Conservation (phyloP, 257 asterid genomes). For the Ilex asprella region DNA sequence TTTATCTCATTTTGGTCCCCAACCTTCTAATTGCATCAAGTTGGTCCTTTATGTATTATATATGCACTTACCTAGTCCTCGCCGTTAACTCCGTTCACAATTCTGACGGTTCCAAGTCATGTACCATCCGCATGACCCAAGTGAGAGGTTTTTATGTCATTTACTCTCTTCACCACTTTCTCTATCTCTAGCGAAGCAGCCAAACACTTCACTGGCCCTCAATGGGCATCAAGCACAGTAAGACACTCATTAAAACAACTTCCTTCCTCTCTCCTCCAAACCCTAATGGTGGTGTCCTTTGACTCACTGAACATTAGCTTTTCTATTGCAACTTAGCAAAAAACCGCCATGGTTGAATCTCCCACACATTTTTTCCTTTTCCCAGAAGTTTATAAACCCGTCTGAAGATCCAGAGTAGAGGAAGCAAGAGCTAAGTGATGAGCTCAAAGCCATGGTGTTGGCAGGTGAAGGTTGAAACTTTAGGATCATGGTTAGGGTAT, state of each 20-base stretch:
- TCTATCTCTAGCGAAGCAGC: conserved; percentile 73
- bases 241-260: conserved; percentile 80
- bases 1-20: no score
- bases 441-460: conserved; percentile 51
- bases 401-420: conserved; percentile 89
- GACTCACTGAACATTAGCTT: conserved; percentile 75
- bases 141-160: no score
- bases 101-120: no score
- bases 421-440: conserved; percentile 34
- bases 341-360: conserved; percentile 84
- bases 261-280: conserved; percentile 89
- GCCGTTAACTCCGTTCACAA: no score
- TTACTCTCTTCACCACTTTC: conserved; percentile 57
- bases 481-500: conserved; percentile 69
- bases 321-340: conserved; percentile 57
- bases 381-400: conserved; percentile 90
- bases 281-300: conserved; percentile 77
- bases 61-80: no score
- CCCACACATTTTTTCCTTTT: conserved; percentile 66
- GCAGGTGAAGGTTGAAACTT: conserved; percentile 75
- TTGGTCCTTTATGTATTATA: no score
- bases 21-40: no score
- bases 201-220: conserved; percentile 78
- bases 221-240: conserved; percentile 78
- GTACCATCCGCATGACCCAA: no score